phyloP scores from a whole-genome alignment of 805 yeast species.

The Tetrapisispora phaffii region DNA sequence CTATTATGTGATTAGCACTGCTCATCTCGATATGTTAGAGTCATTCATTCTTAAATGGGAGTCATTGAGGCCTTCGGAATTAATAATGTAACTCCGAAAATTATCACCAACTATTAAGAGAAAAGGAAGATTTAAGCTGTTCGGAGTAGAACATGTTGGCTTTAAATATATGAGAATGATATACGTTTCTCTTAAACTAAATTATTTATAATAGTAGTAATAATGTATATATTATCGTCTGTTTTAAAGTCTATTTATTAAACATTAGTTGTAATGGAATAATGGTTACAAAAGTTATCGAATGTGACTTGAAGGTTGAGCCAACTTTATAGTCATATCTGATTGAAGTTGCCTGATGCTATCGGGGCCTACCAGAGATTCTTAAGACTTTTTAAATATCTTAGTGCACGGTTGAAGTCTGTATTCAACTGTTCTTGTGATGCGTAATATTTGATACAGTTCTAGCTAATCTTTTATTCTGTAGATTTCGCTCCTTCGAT shows the following conservation, averaged over 20 bases:
- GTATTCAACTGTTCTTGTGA: neutral
- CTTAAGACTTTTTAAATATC: no score
- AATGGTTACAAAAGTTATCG: constrained; percentile 2
- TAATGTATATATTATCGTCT: neutral
- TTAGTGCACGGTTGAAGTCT: neutral
- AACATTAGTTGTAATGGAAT: neutral
- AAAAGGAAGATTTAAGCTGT: neutral
- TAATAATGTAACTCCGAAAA: neutral
- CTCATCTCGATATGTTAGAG: neutral
- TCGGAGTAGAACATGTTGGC: neutral
- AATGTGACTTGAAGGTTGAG: no score
- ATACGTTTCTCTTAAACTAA: neutral
- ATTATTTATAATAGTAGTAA: no score
- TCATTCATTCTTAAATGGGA: neutral
- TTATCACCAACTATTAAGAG: neutral
- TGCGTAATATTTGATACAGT: no score
- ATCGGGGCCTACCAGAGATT: no score
- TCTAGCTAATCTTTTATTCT: neutral
- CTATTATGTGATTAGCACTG: no score
- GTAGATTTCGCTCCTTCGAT: neutral
- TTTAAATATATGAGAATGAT: neutral
- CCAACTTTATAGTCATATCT: neutral
- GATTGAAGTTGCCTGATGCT: neutral
- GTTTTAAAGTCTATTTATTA: constrained; percentile 2
- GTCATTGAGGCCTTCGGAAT: neutral